Evolutionary conservation across 345 rosid genomes (phyloP), one percentile per base, ranked within the genome.

Genomic region (Xanthoceras sorbifolium): DNA sequence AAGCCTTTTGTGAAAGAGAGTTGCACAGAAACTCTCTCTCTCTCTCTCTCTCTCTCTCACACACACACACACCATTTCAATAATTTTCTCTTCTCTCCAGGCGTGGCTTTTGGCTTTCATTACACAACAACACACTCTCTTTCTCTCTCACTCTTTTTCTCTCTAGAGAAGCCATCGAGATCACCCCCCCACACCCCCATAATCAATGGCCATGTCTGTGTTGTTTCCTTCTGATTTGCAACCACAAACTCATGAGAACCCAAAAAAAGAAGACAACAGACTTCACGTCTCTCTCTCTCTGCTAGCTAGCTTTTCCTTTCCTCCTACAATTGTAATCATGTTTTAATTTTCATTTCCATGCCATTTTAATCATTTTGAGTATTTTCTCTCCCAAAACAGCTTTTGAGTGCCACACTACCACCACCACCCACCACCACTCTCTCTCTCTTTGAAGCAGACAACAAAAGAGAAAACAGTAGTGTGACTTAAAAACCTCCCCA

Each of bases 21-120:
- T 54, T 8, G 25, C 20, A 59, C 48, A 63, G 40, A 69, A 61
- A 71, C 34, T 70, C 48, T 61, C 63, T 69, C 76, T 61, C 75
- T 40, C 52, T 76, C 76, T 75, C 71, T 40, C 28, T 54, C 62
- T 64, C 75, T 48, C 38, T 63, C n/a, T n/a, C n/a, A n/a, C n/a
- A n/a, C n/a, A n/a, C n/a, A n/a, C n/a, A n/a, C n/a, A n/a, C n/a
- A n/a, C 48, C 65, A 66, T 32, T 63, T 71, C 77, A 76, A 65
- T 31, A 73, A 86, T 79, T 80, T 67, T 77, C 72, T 72, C 18
- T 71, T 9, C 62, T 65, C 69, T 64, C 17, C 88, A 80, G 82
- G 92, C 92, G 92, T 87, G 90, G 79, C 84, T 76, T 84, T 84
- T 76, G 84, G 82, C 90, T 86, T 85, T 89, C 86, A 88, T 88